Evolutionary conservation across 441 rosid species (phyloP).

Genomic region (Pelargonium exstipulatum): DNA sequence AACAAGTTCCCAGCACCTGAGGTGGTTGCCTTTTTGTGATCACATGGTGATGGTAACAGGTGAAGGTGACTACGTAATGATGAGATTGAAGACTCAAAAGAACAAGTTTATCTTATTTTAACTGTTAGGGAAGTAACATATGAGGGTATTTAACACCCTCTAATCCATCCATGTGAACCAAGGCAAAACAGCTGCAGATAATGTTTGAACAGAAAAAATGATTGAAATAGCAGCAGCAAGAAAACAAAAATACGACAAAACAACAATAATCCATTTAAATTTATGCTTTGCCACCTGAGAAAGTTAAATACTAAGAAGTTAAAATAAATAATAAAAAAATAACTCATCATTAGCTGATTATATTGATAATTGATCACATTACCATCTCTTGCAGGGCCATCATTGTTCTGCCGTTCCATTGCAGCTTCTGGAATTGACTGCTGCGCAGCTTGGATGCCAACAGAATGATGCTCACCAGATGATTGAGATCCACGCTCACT

Average conservation of each 20-base stretch:
- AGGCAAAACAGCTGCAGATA: not conserved
- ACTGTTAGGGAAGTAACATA: not conserved
- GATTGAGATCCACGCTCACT: slow-evolving; percentile 37
- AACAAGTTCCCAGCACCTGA: not conserved
- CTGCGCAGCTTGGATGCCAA: slow-evolving; percentile 34
- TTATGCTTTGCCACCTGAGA: not conserved
- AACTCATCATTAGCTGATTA: not conserved
- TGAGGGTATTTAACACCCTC: not conserved
- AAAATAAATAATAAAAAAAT: slow-evolving; percentile 6
- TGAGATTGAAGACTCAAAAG: not conserved
- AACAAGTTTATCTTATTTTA: not conserved
- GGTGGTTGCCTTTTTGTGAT: not conserved
- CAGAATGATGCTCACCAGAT: slow-evolving; percentile 31
- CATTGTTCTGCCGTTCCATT: slow-evolving; percentile 30
- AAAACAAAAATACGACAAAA: not conserved
- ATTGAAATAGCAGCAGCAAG: slow-evolving; percentile 1
- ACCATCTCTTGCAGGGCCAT: slow-evolving; percentile 42
- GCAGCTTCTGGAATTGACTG: slow-evolving; percentile 33
- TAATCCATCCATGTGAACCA: not conserved
- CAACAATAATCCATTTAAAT: not conserved
- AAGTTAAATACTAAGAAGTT: not conserved
- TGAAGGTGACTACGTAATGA: not conserved
- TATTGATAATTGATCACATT: slow-evolving; percentile 19
- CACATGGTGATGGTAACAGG: too few relatives aligned
- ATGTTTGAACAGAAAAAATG: not conserved